A percentile compares a stretch with the other conserved stretches of the same genome.
Conservation (phyloP, 108 stramenopile genomes). For the Aurantiochytrium sp. region DNA sequence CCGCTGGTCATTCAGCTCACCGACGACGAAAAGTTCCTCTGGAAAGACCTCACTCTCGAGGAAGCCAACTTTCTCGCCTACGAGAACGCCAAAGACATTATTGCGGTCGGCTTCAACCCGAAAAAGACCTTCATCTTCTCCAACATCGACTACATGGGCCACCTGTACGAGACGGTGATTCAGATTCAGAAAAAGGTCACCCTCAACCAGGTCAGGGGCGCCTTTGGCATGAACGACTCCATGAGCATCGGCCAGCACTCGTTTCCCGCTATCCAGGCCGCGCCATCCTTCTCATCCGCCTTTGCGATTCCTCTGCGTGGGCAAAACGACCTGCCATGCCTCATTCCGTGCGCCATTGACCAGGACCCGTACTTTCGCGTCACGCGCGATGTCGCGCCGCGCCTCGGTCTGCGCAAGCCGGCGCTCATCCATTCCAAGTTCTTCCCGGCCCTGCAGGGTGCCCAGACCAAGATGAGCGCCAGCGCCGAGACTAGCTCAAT, state of each 20-base stretch:
- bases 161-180: constrained; percentile 93
- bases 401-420: constrained; percentile 73
- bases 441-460: constrained; percentile 94
- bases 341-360: constrained; percentile 83
- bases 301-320: constrained; percentile 74
- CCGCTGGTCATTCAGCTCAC: constrained; percentile 98
- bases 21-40: constrained; percentile 98
- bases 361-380: constrained; percentile 99
- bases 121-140: constrained; percentile 80
- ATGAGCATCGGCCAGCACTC: constrained; percentile 82
- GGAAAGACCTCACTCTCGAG: constrained; percentile 90
- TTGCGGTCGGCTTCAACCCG: constrained; percentile 91
- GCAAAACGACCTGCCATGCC: constrained; percentile 57
- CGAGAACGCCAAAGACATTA: constrained; percentile 97
- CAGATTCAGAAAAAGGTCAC: constrained; percentile 95
- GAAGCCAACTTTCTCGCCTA: constrained; percentile 79
- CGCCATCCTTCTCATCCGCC: constrained; percentile 85
- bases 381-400: constrained; percentile 91
- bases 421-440: constrained; percentile 95
- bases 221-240: constrained; percentile 92
- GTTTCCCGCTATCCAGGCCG: constrained; percentile 90
- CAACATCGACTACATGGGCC: constrained; percentile 91
- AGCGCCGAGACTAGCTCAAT: constrained; percentile 79
- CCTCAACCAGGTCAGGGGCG: constrained; percentile 81
- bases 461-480: constrained; percentile 87